Conservation (phyloP, 164 flowering plant species). For the Kingdonia uniflora region DNA sequence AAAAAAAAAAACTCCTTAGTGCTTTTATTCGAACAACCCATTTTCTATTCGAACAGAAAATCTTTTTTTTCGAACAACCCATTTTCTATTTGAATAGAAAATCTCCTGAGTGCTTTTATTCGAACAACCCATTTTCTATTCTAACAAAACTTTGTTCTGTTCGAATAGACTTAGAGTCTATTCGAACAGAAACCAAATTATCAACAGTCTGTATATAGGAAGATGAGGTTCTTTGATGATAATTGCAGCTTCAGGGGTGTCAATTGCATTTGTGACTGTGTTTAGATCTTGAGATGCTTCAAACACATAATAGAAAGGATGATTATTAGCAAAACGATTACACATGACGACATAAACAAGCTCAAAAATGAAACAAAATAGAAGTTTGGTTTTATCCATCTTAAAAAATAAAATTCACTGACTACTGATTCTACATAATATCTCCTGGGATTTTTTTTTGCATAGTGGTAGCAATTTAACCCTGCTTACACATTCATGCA, state of each 20-base stretch:
- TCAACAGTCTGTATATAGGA: background rate
- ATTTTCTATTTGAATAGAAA: no score
- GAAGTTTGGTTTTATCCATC: background rate
- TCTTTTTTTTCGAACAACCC: no score
- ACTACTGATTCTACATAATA: background rate
- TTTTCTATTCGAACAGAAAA: no score
- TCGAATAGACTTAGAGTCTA: no score
- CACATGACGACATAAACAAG: background rate
- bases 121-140: no score
- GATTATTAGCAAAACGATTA: background rate
- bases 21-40: no score
- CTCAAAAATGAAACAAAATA: background rate
- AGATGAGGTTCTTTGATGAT: background rate
- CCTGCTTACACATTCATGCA: background rate
- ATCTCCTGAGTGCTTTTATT: no score
- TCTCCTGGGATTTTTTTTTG: background rate
- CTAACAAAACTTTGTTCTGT: no score
- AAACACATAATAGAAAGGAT: background rate
- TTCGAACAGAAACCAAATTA: no score
- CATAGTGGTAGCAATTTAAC: background rate
- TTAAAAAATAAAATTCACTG: background rate
- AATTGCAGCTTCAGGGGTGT: conserved; percentile 5
- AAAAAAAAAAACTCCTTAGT: no score
- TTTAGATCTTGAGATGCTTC: conserved; percentile 16
- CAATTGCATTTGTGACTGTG: conserved; percentile 2